A percentile compares a stretch with the other conserved stretches of the same genome.
Conservation (phyloP, 768 basidiomycete genomes). For the Leccinum truebloodii region DNA sequence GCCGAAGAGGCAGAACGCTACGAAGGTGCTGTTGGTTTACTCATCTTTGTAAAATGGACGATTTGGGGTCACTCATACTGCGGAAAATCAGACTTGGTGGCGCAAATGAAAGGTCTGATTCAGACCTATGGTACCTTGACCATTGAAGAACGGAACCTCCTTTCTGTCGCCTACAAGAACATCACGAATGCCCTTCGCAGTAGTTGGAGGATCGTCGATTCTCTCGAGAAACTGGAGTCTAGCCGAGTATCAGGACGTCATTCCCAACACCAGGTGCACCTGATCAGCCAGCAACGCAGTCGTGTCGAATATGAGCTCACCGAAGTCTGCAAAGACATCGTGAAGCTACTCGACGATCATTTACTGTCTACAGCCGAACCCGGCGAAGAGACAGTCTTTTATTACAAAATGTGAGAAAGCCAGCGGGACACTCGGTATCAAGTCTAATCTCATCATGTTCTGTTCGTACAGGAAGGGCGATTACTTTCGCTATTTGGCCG, state of each 20-base stretch:
- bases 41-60: background rate
- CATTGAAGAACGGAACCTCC: slow-evolving; percentile 84
- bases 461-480: slow-evolving; percentile 68
- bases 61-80: slow-evolving; percentile 19
- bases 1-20: slow-evolving; percentile 89
- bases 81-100: slow-evolving; percentile 59
- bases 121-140: slow-evolving; percentile 68
- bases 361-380: slow-evolving; percentile 62
- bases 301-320: slow-evolving; percentile 78
- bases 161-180: slow-evolving; percentile 92
- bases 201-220: slow-evolving; percentile 82
- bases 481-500: slow-evolving; percentile 89
- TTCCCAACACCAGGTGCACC: slow-evolving; percentile 48
- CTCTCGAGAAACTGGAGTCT: slow-evolving; percentile 63
- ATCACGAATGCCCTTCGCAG: slow-evolving; percentile 79
- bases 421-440: background rate
- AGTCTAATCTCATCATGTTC: slow-evolving; percentile 10
- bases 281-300: slow-evolving; percentile 72
- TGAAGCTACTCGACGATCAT: slow-evolving; percentile 62
- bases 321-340: slow-evolving; percentile 77
- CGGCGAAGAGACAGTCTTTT: slow-evolving; percentile 87
- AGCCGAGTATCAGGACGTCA: slow-evolving; percentile 33
- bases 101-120: slow-evolving; percentile 76
- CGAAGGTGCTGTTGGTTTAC: slow-evolving; percentile 54
- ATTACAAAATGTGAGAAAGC: slow-evolving; percentile 77